Base-by-base conservation (phyloP, 495 filamentous ascomycete species). In the Xylaria castorea region DNA sequence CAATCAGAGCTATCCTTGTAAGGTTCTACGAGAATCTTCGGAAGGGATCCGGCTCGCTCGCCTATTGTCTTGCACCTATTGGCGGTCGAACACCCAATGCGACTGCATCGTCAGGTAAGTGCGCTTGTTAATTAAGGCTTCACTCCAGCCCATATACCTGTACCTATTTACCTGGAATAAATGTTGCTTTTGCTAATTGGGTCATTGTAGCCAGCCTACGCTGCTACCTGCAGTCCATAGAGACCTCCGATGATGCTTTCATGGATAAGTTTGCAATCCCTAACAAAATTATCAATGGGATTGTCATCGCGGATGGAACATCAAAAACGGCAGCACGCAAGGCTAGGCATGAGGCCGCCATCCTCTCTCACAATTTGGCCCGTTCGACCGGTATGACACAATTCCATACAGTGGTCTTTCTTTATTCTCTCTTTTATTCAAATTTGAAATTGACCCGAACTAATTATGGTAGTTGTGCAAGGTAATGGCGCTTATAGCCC, bases 251-350 rank as follows among this genome's bases (percentile, higher is more conserved):
- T 44, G 70, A 72, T 36, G 63, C 63, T 9, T 72, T 72, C 25
- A 72, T 72, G 70, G 70, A 72, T 9, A 66, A 66, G 22, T 72
- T 67, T 12, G 53, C 60, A 1, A 66, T 72, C 16, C 70, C 70
- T 5, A 67, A 60, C 16, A 68, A 22, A 30, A 62, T 76, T 6
- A 46, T 76, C 7, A 66, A 70, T n/a, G 70, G 72, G 0, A 74
- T 76, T 6, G 70, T 78, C 14, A 76, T 78, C 38, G 76, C n/a
- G 5, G 63, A 78, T 38, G 76, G 76, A 18, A 55, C 72, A 1
- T 74, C 72, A 6, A 25, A 30, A 60, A 62, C 62, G 5, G 68
- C 68, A 44, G 44, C 61, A 2, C 61, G 16, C 38, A 65, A 40
- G 12, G 44, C 66, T 12, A 30, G 5, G 25, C 22, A 67, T 38